Evolutionary conservation across 2,329 filamentous ascomycete genomes (phyloP), one percentile per base, ranked within the genome.

Genomic region (Paecilomyces niveus): DNA sequence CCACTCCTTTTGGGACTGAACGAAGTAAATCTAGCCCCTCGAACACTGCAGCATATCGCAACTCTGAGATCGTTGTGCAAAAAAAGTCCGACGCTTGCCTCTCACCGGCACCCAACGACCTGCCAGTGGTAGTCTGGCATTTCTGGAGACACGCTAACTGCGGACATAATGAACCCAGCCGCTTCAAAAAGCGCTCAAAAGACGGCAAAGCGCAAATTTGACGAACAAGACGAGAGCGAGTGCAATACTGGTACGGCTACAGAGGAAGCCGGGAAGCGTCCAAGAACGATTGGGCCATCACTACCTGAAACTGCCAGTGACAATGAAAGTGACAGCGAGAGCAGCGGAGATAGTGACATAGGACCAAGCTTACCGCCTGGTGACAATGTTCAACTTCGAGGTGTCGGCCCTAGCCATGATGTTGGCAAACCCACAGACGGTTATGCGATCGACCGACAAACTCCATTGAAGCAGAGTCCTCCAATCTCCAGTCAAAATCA

Each of bases 401-500:
- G 3, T 24, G 50, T 21, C 21, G 15, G 22, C 10, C 0, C 21
- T 29, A 52, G 21, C 22, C 50, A 13, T 29, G 26, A 52, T 52
- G 24, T 11, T 26, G 22, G 24, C 10, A 21, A 29, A 4, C 18
- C 10, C 1, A 22, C 21, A 7, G 10, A n/a, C 3, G 24, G 15
- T 29, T 21, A 6, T 29, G 21, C 50, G 21, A 24, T 26, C 24
- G 22, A 29, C 7, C 39, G 18, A 18, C 39, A 52, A 21, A 22
- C 21, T 26, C 1, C 22, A 29, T 67, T 7, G 26, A 29, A 29
- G 26, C 26, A 5, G 26, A 29, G 26, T 29, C 2, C 71, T 21
- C 64, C 78, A 32, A 64, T 73, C n/a, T 58, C 72, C 60, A 81
- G 83, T 6, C 39, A 53, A 54, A 80, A 82, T 4, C 82, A 88